Base-by-base conservation (phyloP, 208 protist genomes). In the Trypanosoma caninum region DNA sequence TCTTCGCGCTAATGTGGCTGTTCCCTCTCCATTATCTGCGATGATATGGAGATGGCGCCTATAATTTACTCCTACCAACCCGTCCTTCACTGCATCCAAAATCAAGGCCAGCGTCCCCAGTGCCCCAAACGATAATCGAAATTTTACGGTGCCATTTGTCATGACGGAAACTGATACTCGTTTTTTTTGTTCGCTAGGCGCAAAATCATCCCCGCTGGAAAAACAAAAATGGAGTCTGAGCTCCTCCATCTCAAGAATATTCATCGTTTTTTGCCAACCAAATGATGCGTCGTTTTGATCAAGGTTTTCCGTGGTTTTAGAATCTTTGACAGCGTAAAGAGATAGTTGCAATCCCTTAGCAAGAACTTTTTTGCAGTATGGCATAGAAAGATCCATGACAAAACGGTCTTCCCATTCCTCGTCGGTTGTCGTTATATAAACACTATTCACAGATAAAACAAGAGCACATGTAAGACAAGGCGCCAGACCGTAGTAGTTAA, bases 401-500 rank as follows among this genome's bases (percentile, higher is more conserved):
- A 88, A 79, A 18, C 55, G 53, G n/a, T 83, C 77, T 37, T 74
- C 54, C 25, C 70, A 79, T 7, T 48, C 40, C 20, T 92, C 74
- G 46, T 89, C 72, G 0, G 76, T 80, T 18, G 82, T 85, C 2
- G 70, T 65, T 16, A 80, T 20, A 20, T 64, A 69, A 35, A 89
- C 23, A 38, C 86, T 65, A 11, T 77, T 62, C 3, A 90, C 33
- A 54, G 64, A 69, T 13, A 91, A 16, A 22, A 60, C 27, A 18
- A 89, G 27, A 3, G 76, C 73, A 18, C 68, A 67, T 4, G 82
- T 74, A 30, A 87, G 75, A 20, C 54, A 63, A 1, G 74, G 68
- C 30, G 80, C 65, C 25, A 92, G 76, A 38, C 80, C 84, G 14
- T 72, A 55, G 66, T 91, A 92, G 64, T 91, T 78, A 25, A 89